phyloP scores from a whole-genome alignment of 352 stramenopile species.

The Pythium rhizo-oryzae region DNA sequence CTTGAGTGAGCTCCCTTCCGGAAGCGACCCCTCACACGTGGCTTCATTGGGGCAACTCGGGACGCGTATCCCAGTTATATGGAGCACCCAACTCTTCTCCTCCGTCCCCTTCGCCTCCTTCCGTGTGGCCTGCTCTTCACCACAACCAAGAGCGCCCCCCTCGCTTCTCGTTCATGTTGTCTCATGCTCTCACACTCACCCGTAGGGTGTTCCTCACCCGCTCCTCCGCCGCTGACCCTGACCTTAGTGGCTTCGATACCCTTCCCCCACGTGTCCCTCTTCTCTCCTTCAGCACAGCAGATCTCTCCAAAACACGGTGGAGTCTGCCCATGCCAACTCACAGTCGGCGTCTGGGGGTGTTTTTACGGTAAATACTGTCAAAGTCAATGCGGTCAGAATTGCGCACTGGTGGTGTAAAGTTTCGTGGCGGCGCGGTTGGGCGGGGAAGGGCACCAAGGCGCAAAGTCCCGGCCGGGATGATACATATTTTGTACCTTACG shows the following conservation, averaged over 20 bases:
- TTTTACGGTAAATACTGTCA: constrained; percentile 30
- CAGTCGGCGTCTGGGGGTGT: not conserved
- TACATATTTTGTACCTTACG: constrained; percentile 29
- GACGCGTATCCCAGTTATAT: no score
- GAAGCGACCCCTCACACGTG: no score
- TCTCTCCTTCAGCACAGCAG: constrained; percentile 1
- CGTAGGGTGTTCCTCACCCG: not conserved
- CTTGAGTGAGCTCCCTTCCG: not conserved
- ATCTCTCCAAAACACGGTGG: constrained; percentile 16
- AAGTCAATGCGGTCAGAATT: constrained; percentile 14
- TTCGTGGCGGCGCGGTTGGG: not conserved
- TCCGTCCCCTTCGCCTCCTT: no score
- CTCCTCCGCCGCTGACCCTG: not conserved
- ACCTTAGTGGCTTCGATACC: constrained; percentile 14
- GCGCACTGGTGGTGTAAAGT: constrained; percentile 1
- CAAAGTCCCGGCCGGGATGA: not conserved
- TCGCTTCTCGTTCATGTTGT: constrained; percentile 23
- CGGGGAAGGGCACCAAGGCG: constrained; percentile 1
- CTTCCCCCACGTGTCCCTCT: constrained; percentile 6
- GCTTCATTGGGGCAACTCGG: no score
- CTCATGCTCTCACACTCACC: constrained; percentile 11
- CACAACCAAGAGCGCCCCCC: not conserved
- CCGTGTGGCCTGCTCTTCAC: no score
- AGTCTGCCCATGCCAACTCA: constrained; percentile 14
- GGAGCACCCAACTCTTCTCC: no score